These are phyloP conservation scores for Fusarium transvaalense DNA, from an alignment of 2,329 filamentous ascomycete species.

Conservation along the genomic window DNA sequence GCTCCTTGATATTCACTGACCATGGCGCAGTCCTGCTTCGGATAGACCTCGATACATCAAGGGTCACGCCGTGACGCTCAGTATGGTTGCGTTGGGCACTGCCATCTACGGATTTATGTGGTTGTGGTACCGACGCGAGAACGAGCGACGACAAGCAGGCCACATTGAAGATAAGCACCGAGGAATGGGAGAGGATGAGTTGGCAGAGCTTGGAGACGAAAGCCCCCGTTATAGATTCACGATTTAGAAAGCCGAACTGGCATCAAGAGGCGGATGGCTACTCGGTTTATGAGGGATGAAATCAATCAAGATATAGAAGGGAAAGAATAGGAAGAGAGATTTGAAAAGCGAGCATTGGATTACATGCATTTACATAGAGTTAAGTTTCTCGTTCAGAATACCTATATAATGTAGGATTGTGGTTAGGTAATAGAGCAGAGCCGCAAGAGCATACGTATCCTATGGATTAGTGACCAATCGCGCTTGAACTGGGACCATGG, in stretches of 20 bases:
- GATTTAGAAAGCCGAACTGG: conserved; percentile 39
- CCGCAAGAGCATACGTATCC: neutral
- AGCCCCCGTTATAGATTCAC: conserved; percentile 64
- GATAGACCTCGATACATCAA: conserved; percentile 70
- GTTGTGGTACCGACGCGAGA: conserved; percentile 63
- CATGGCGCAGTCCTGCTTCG: conserved; percentile 54
- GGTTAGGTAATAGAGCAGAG: conserved; percentile 7
- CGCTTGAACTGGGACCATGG: neutral
- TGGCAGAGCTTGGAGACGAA: conserved; percentile 65
- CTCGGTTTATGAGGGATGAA: neutral
- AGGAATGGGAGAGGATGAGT: conserved; percentile 60
- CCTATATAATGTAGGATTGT: neutral
- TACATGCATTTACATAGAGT: neutral
- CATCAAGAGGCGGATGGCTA: neutral
- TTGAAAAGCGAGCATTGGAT: conserved; percentile 2
- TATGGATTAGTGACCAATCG: neutral
- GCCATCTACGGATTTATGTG: conserved; percentile 67
- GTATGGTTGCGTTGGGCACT: conserved; percentile 67
- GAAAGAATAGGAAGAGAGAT: neutral
- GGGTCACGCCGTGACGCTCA: conserved; percentile 72
- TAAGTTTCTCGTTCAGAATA: neutral
- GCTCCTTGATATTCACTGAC: conserved; percentile 15
- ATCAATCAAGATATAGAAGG: neutral
- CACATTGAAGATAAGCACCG: conserved; percentile 56
- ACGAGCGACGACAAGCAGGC: conserved; percentile 59